Evolutionary conservation across 2,329 filamentous ascomycete species (phyloP).

Genomic region (Grosmannia huntii): DNA sequence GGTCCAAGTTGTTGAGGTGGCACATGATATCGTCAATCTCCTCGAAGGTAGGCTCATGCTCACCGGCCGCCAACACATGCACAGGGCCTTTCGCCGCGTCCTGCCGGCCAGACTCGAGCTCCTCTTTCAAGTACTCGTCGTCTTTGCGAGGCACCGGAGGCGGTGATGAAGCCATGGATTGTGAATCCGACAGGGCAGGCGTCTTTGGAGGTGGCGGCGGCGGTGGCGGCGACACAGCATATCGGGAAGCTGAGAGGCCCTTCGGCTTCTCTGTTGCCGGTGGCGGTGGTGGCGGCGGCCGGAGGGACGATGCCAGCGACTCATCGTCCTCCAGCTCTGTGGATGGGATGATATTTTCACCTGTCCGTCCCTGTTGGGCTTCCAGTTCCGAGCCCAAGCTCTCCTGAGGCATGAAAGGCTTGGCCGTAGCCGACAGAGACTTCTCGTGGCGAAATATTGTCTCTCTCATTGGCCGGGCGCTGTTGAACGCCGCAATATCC

Average conservation of each 20-base stretch:
- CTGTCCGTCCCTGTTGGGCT: neutral
- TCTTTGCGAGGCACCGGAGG: slow-evolving; percentile 16
- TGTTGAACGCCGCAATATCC: slow-evolving; percentile 38
- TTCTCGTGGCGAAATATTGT: slow-evolving; percentile 32
- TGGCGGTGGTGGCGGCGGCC: slow-evolving; percentile 14
- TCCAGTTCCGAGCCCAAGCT: slow-evolving; percentile 13
- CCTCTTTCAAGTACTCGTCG: slow-evolving; percentile 14
- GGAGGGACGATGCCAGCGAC: neutral
- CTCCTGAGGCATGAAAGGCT: slow-evolving; percentile 47
- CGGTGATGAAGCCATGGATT: slow-evolving; percentile 30
- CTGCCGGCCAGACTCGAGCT: neutral
- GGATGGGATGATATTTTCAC: slow-evolving; percentile 5
- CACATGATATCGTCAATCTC: slow-evolving; percentile 92
- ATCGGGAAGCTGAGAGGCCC: slow-evolving; percentile 34
- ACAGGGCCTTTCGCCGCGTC: slow-evolving; percentile 5
- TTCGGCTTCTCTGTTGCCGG: slow-evolving; percentile 16
- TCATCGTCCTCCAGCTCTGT: neutral
- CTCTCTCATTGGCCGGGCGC: slow-evolving; percentile 36
- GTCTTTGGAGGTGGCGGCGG: slow-evolving; percentile 27
- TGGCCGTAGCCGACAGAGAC: slow-evolving; percentile 58
- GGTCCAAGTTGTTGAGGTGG: slow-evolving; percentile 62
- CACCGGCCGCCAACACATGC: slow-evolving; percentile 13
- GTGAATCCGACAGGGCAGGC: slow-evolving; percentile 25
- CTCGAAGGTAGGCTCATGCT: slow-evolving; percentile 47
- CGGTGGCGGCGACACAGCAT: slow-evolving; percentile 20